phyloP scores from a whole-genome alignment of 352 stramenopile genomes.

The Lagenidium giganteum region DNA sequence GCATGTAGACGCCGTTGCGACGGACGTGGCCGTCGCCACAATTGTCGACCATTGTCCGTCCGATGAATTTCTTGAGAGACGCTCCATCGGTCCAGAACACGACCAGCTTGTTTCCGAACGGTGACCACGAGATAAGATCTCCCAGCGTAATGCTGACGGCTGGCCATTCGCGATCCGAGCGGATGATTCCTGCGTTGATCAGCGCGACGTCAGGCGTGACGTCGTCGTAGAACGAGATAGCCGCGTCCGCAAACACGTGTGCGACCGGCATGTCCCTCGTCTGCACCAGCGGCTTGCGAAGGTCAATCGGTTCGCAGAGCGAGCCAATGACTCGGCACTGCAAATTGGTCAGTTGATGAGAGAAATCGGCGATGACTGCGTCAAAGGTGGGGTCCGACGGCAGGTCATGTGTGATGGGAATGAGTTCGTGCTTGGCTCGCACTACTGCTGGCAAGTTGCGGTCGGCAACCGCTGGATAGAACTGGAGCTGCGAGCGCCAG shows the following conservation, averaged over 20 bases:
- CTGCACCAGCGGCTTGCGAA: conserved; percentile 1
- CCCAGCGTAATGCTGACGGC: conserved; percentile 7
- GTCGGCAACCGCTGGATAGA: conserved; percentile 2
- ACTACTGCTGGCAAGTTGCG: not conserved
- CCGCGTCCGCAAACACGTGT: conserved; percentile 8
- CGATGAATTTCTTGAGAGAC: conserved; percentile 13
- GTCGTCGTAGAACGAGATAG: conserved; percentile 1
- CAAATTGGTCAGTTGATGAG: not conserved
- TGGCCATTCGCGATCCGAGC: conserved; percentile 6
- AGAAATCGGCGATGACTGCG: conserved; percentile 1
- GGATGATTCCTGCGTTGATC: conserved; percentile 11
- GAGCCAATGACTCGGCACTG: not conserved
- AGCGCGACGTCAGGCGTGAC: not conserved
- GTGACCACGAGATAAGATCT: conserved; percentile 14
- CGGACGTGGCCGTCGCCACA: conserved; percentile 7
- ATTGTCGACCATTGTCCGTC: conserved; percentile 1
- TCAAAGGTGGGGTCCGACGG: conserved; percentile 4
- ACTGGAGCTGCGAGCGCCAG: conserved; percentile 14
- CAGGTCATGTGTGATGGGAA: conserved; percentile 1
- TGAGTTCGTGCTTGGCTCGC: conserved; percentile 12
- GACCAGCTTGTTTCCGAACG: conserved; percentile 11
- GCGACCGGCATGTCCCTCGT: conserved; percentile 3
- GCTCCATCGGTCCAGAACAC: conserved; percentile 6
- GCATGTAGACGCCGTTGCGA: conserved; percentile 14
- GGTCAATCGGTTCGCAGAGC: conserved; percentile 3